Evolutionary conservation across 2,329 filamentous ascomycete genomes (phyloP), one percentile per base, ranked within the genome.

Genomic region (Pestalotiopsis sp.): DNA sequence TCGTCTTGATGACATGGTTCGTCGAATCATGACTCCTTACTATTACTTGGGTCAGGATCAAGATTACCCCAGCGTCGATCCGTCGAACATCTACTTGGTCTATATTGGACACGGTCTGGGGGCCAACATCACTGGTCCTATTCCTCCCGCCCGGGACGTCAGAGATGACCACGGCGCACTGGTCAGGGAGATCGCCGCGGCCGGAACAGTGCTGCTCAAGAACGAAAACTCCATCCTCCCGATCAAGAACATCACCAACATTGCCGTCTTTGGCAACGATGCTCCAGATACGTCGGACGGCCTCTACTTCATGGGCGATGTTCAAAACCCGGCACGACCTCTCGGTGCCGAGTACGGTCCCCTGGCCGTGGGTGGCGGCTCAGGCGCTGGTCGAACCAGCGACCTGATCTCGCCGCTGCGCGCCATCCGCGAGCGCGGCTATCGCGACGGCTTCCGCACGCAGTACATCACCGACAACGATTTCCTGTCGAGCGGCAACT

Each of bases 151-250:
- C 71, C 88, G 97, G 30, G 90, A 98, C 75, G 94, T 97, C 14
- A 92, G 90, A 65, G 86, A 80, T 55, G 85, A 95, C 67, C 94
- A 98, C 76, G 89, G 83, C 56, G 76, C 80, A 24, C 81, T 93
- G 65, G 95, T 97, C 70, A 90, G 94, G 39, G 87, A 93, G 72
- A 86, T 93, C 64, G 94, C 88, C 13, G 90, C 92, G 64, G 91
- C 92, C 78, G 94, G 92, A 17, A 94, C 91, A 3, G 94, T 98
- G 6, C 84, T 98, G 24, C 81, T 92, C 26, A 92, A 92, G 79
- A 89, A 89, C 66, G 74, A 72, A 1, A 80, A 83, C 66, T 77
- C 79, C 9, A 75, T 83, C 2, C 78, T 89, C 1, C 87, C 87
- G 0, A 76, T 89, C 3, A 81, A 39, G 7, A 61, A 26, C n/a